Percentiles rank a stretch among this genome's conserved stretches.
These are phyloP conservation scores for Huntiella omanensis DNA, from an alignment of 2,329 filamentous ascomycete species.

Conservation along the genomic window DNA sequence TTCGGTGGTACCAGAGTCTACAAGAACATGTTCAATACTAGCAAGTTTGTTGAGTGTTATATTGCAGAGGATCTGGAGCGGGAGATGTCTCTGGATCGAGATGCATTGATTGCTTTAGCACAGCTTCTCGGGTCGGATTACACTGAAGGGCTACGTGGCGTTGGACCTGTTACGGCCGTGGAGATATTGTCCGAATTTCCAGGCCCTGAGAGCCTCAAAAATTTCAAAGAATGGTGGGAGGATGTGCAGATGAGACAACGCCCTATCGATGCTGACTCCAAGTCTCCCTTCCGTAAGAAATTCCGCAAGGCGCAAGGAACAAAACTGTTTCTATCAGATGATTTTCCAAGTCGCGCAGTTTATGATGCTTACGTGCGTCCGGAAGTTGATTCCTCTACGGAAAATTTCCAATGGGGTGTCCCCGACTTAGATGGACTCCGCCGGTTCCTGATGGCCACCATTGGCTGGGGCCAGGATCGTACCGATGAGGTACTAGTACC, in stretches of 20 bases:
- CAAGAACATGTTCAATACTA: constrained; percentile 99
- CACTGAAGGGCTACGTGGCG: constrained; percentile 73
- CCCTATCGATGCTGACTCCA: constrained; percentile 40
- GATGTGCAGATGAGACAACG: constrained; percentile 52
- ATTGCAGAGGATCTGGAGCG: constrained; percentile 65
- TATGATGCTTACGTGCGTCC: constrained; percentile 69
- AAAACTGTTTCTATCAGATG: constrained; percentile 68
- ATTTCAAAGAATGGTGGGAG: constrained; percentile 77
- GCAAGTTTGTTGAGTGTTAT: constrained; percentile 96
- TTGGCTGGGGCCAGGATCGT: constrained; percentile 80
- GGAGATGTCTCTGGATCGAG: constrained; percentile 72
- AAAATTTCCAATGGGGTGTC: constrained; percentile 85
- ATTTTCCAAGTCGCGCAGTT: constrained; percentile 63
- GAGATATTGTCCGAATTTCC: constrained; percentile 88
- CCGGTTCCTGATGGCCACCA: constrained; percentile 71
- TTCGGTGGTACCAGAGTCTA: constrained; percentile 94
- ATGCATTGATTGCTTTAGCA: constrained; percentile 73
- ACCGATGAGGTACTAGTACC: constrained; percentile 93
- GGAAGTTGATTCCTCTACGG: constrained; percentile 61
- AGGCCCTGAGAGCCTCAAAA: constrained; percentile 37
- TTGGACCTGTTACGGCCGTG: constrained; percentile 84
- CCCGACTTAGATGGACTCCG: constrained; percentile 77
- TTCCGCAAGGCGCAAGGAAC: constrained; percentile 63
- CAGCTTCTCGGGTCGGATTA: constrained; percentile 90
- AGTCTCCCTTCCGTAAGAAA: constrained; percentile 57